Evolutionary conservation across 2,329 filamentous ascomycete species (phyloP).

Genomic region (Penicillium sp.): DNA sequence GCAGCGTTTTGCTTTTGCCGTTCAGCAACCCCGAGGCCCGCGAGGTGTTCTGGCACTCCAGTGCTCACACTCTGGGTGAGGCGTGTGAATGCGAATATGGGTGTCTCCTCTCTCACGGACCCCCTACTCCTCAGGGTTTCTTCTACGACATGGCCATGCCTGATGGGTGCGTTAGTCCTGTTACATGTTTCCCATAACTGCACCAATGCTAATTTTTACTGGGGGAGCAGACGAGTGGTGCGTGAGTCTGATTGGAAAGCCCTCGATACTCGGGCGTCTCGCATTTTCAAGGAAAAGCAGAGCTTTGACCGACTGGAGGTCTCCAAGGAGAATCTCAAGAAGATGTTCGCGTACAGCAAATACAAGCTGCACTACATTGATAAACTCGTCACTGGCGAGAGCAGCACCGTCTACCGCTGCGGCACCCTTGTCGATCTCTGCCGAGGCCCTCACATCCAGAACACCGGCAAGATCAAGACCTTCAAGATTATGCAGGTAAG

Average conservation of each 20-base stretch:
- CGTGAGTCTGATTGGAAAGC: constrained; percentile 76
- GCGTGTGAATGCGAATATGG: constrained; percentile 86
- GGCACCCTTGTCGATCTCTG: constrained; percentile 94
- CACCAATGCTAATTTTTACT: constrained; percentile 17
- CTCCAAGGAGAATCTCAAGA: constrained; percentile 83
- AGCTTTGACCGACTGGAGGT: constrained; percentile 85
- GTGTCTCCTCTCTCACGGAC: constrained; percentile 89
- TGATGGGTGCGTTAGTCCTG: constrained; percentile 49
- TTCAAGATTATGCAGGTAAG: constrained; percentile 82
- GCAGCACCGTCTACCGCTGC: constrained; percentile 89
- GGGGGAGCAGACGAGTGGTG: constrained; percentile 54
- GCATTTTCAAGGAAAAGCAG: constrained; percentile 95
- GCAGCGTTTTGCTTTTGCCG: constrained; percentile 76
- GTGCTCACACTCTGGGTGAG: constrained; percentile 92
- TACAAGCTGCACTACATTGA: constrained; percentile 98
- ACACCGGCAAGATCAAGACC: constrained; percentile 89
- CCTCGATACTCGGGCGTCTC: constrained; percentile 72
- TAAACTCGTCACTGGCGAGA: constrained; percentile 86
- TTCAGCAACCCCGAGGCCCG: constrained; percentile 76
- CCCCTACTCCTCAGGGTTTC: constrained; percentile 86
- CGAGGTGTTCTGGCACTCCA: constrained; percentile 97
- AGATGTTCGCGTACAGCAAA: constrained; percentile 97
- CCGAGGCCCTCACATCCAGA: constrained; percentile 87
- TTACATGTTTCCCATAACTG: constrained; percentile 17
- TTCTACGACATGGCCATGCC: constrained; percentile 95